phyloP scores from a whole-genome alignment of 768 basidiomycete species.

The Termitomyces sp. region DNA sequence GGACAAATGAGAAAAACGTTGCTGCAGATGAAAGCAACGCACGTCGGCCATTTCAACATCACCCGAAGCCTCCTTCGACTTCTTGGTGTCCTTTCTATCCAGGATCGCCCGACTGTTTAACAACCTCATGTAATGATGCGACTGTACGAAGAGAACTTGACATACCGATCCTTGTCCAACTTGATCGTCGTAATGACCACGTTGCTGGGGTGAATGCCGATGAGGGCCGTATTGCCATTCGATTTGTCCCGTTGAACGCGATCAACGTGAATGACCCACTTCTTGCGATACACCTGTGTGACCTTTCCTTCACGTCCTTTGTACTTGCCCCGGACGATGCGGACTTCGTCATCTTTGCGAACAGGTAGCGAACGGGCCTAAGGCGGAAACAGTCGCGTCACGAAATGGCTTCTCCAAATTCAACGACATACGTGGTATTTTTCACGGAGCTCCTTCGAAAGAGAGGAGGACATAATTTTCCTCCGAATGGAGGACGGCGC shows the following conservation, averaged over 20 bases:
- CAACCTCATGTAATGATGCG: slow-evolving; percentile 3
- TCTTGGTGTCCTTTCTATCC: slow-evolving; percentile 82
- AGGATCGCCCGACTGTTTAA: slow-evolving; percentile 69
- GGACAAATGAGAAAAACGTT: slow-evolving; percentile 8
- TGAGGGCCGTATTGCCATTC: slow-evolving; percentile 89
- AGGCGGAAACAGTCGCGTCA: neutral
- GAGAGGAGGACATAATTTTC: slow-evolving; percentile 95
- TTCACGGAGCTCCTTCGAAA: slow-evolving; percentile 89
- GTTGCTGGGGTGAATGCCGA: slow-evolving; percentile 96
- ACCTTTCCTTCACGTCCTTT: slow-evolving; percentile 99
- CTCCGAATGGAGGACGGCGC: slow-evolving; percentile 94
- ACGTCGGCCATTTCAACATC: slow-evolving; percentile 84
- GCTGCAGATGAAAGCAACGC: slow-evolving; percentile 26
- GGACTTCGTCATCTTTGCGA: slow-evolving; percentile 97
- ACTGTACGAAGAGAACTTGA: neutral
- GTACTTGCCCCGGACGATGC: slow-evolving; percentile 95
- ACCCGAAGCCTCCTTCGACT: slow-evolving; percentile 35
- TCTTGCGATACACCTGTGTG: slow-evolving; percentile 97
- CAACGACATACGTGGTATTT: slow-evolving; percentile 77
- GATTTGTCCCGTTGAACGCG: slow-evolving; percentile 97
- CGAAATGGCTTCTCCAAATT: neutral
- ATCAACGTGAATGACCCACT: slow-evolving; percentile 98
- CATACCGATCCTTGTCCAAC: slow-evolving; percentile 84
- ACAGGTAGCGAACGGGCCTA: slow-evolving; percentile 90
- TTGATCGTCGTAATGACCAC: slow-evolving; percentile 93